Evolutionary conservation across 768 basidiomycete genomes (phyloP).

Genomic region (Thelephora ganbajun): DNA sequence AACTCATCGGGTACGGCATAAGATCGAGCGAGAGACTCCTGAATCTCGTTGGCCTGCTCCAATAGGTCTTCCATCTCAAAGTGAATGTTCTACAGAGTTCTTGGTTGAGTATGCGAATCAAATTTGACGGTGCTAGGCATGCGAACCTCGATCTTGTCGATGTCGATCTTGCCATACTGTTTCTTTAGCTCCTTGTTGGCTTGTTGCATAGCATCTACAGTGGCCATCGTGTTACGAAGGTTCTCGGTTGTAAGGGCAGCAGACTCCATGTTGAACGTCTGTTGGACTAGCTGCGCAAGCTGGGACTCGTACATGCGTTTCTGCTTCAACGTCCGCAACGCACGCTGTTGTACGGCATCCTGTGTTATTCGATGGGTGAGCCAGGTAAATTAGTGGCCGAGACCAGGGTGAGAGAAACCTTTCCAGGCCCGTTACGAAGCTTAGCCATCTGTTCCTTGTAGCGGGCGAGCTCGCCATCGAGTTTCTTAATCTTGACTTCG

Average conservation of each 20-base stretch:
- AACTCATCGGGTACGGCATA: constrained; percentile 96
- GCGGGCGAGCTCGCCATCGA: constrained; percentile 81
- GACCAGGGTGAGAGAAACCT: constrained; percentile 34
- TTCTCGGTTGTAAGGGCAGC: constrained; percentile 95
- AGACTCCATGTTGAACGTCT: constrained; percentile 98
- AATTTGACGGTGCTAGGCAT: neutral
- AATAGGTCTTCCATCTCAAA: constrained; percentile 97
- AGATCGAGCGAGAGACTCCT: constrained; percentile 83
- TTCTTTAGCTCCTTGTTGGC: constrained; percentile 95
- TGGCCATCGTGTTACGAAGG: constrained; percentile 96
- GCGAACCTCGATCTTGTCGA: constrained; percentile 94
- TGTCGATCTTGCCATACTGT: constrained; percentile 94
- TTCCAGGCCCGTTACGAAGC: constrained; percentile 86
- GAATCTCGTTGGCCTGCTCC: constrained; percentile 96
- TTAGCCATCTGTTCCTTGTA: constrained; percentile 97
- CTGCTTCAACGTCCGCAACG: constrained; percentile 84
- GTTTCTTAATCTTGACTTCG: constrained; percentile 93
- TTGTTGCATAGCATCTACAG: constrained; percentile 87
- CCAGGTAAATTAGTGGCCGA: neutral
- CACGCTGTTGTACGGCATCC: constrained; percentile 91
- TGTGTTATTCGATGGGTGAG: constrained; percentile 16
- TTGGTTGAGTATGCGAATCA: neutral
- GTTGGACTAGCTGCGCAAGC: constrained; percentile 80
- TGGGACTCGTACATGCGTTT: constrained; percentile 94
- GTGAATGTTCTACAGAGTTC: constrained; percentile 66